A percentile compares a stretch with the other conserved stretches of the same genome.
Evolutionary conservation across 2,329 filamentous ascomycete species (phyloP).

Genomic region (Hymenoscyphus linearis): DNA sequence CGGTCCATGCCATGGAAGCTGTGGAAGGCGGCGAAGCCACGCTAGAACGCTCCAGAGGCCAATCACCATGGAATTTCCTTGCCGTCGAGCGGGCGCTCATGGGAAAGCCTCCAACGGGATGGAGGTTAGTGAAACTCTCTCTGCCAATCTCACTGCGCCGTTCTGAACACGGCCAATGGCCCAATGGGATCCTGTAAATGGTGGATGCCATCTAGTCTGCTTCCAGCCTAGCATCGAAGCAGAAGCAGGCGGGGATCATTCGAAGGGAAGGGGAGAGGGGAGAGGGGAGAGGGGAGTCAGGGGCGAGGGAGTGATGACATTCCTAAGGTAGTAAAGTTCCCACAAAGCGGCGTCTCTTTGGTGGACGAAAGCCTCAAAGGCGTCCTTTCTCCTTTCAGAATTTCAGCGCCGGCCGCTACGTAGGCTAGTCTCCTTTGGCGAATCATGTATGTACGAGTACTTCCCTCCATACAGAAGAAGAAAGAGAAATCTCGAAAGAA

Average conservation of each 20-base stretch:
- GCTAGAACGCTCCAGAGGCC: constrained; percentile 3
- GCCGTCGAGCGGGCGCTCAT: neutral
- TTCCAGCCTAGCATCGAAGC: constrained; percentile 6
- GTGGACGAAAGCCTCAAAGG: no score
- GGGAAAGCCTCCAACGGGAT: neutral
- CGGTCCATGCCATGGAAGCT: neutral
- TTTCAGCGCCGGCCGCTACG: neutral
- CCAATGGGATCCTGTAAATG: neutral
- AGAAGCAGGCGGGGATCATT: neutral
- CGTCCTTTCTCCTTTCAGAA: neutral
- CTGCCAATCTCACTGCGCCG: neutral
- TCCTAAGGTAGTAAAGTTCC: neutral
- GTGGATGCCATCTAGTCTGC: neutral
- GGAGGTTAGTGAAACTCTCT: neutral
- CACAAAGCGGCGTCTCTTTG: neutral
- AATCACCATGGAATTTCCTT: neutral
- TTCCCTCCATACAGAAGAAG: neutral
- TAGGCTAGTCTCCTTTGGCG: neutral
- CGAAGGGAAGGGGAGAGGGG: neutral
- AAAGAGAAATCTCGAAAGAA: neutral
- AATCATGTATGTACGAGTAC: no score
- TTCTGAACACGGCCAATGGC: constrained; percentile 6
- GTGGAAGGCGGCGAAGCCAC: constrained; percentile 1
- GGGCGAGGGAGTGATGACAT: neutral
- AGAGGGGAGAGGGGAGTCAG: neutral